Base-by-base conservation (phyloP, 1,284 basidiomycete genomes). In the Papiliotrema terrestris region DNA sequence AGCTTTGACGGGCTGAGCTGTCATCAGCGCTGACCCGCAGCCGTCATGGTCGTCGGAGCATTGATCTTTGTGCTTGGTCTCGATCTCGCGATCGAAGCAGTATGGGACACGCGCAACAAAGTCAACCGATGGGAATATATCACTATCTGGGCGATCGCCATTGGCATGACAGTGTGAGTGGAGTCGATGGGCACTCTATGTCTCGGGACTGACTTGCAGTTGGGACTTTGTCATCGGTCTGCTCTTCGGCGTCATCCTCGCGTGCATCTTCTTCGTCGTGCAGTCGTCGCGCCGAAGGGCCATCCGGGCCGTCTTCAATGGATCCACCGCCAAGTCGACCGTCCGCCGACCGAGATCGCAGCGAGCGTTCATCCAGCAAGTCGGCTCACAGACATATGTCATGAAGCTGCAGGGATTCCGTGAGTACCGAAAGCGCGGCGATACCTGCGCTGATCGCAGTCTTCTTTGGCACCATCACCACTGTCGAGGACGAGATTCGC, bases 141-240 rank as follows among this genome's bases (percentile, higher is more conserved):
- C 35, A 83, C 81, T 11, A 83, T 83, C 55, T 79, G 79, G 77
- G 77, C 77, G 32, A 80, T 79, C 73, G 88, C 91, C 78, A 80
- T 95, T 39, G 88, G 86, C 57, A 98, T 97, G 94, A 91, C 90
- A 2, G 80, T 70, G 71, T 74, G 35, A 52, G 67, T 62, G 29
- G 2, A 41, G 22, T 45, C 14, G 0, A 23, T 43, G 48, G 26
- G 58, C 48, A 32, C 5, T 32, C 52, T 8, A 1, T 17, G 41
- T 19, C 1, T 22, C n/a, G 0, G 29, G 20, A 14, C 49, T 49
- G 13, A 53, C 45, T 6, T 19, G 5, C 38, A 74, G 84, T 2
- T 95, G 88, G 83, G 91, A 95, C 78, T 98, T 98, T 72, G 94
- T 98, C 26, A 85, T 89, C 59, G 95, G 95, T 1, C 89, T 98